Evolutionary conservation across 2,329 filamentous ascomycete species (phyloP).

Genomic region (Cucurbitaria berberidis): DNA sequence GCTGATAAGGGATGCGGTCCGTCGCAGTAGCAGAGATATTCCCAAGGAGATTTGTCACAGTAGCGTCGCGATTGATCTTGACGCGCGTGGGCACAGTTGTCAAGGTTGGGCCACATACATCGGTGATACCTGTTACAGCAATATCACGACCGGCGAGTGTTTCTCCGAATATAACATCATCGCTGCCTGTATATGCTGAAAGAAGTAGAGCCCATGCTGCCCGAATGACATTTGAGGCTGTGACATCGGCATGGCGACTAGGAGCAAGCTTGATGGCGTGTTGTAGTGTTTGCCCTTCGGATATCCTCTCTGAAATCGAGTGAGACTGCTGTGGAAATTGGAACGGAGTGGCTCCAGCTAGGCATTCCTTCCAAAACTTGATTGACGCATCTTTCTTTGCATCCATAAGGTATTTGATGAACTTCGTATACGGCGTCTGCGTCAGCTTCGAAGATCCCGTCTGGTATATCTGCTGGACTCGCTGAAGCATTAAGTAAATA

Average conservation of each 20-base stretch:
- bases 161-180: conserved; percentile 33
- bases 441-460: conserved; percentile 19
- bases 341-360: conserved; percentile 32
- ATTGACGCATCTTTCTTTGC: conserved; percentile 25
- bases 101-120: conserved; percentile 47
- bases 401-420: conserved; percentile 43
- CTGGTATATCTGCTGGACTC: conserved; percentile 35
- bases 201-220: conserved; percentile 38
- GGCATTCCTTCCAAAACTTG: conserved; percentile 43
- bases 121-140: conserved; percentile 39
- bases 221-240: conserved; percentile 28
- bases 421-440: conserved; percentile 37
- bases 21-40: conserved; percentile 25
- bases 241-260: conserved; percentile 37
- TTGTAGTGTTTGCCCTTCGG: conserved; percentile 31
- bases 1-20: conserved; percentile 46
- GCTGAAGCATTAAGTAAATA: conserved; percentile 37
- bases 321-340: conserved; percentile 43
- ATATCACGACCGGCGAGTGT: conserved; percentile 47
- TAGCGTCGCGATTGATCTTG: conserved; percentile 29
- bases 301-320: conserved; percentile 20
- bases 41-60: conserved; percentile 33
- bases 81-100: conserved; percentile 50
- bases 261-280: conserved; percentile 32
- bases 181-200: conserved; percentile 21